phyloP scores from a whole-genome alignment of 176 grass and related monocot species.

The Zoysia japonica region DNA sequence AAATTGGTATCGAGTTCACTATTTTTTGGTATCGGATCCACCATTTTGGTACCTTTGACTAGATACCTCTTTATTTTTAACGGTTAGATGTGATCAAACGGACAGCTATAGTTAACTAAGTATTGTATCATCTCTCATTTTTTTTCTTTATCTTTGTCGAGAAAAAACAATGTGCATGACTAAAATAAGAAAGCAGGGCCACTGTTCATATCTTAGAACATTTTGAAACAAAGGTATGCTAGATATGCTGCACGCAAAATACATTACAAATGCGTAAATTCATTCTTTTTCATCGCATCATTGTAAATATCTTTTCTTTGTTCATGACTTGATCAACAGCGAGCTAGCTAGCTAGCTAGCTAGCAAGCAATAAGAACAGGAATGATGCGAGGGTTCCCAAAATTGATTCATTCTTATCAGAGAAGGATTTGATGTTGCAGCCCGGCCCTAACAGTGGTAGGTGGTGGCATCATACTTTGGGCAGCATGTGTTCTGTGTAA shows the following conservation, averaged over 20 bases:
- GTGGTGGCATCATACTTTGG: background rate
- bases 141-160: background rate
- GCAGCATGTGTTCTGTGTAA: too few relatives aligned
- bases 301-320: constrained; percentile 34
- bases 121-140: too few relatives aligned
- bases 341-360: constrained; percentile 31
- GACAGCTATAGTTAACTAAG: too few relatives aligned
- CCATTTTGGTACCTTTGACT: too few relatives aligned
- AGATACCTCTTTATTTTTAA: too few relatives aligned
- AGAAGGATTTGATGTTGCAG: constrained; percentile 44
- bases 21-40: too few relatives aligned
- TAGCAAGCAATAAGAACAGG: constrained; percentile 49
- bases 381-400: constrained; percentile 53
- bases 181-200: constrained; percentile 21
- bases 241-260: background rate
- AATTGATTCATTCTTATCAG: constrained; percentile 48
- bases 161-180: constrained; percentile 13
- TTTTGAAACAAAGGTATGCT: background rate
- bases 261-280: background rate
- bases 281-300: constrained; percentile 15
- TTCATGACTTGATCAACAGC: constrained; percentile 50
- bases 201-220: constrained; percentile 31
- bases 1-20: too few relatives aligned
- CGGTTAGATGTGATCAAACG: too few relatives aligned
- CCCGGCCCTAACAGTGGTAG: too few relatives aligned